These are phyloP conservation scores for Lathyrus sativus DNA, from an alignment of 306 rosid genomes.

Conservation along the genomic window DNA sequence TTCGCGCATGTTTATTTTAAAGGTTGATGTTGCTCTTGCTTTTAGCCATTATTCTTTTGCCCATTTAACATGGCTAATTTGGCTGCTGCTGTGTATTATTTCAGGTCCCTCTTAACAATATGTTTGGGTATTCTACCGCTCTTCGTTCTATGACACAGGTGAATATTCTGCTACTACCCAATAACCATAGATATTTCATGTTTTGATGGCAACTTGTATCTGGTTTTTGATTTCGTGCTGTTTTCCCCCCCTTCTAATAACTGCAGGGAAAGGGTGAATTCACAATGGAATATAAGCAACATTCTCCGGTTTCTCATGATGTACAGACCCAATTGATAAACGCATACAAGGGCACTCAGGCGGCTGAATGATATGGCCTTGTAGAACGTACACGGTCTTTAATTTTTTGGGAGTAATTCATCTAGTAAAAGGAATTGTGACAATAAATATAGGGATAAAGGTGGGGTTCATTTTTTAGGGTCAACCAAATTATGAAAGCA, in stretches of 20 bases:
- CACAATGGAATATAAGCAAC: slow-evolving; percentile 98
- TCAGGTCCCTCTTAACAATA: slow-evolving; percentile 94
- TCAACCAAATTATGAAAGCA: slow-evolving; percentile 54
- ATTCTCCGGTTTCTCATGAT: slow-evolving; percentile 76
- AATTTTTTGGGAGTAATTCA: slow-evolving; percentile 25
- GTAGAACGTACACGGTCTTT: slow-evolving; percentile 24
- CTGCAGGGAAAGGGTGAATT: slow-evolving; percentile 97
- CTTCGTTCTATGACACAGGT: slow-evolving; percentile 98
- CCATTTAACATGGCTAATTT: slow-evolving; percentile 26
- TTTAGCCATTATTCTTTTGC: background rate
- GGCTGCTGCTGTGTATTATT: slow-evolving; percentile 31
- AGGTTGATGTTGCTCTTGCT: background rate
- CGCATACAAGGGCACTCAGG: slow-evolving; percentile 67
- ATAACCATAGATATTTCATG: slow-evolving; percentile 9
- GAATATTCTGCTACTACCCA: background rate
- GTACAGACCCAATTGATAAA: slow-evolving; percentile 81
- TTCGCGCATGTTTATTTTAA: background rate
- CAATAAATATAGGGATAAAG: slow-evolving; percentile 34
- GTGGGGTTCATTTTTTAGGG: slow-evolving; percentile 31
- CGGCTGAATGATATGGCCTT: slow-evolving; percentile 49
- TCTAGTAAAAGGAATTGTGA: slow-evolving; percentile 34
- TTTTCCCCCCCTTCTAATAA: slow-evolving; percentile 1
- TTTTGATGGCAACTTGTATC: background rate
- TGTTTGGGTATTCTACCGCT: slow-evolving; percentile 94
- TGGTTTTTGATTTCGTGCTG: background rate